A percentile compares a stretch with the other conserved stretches of the same genome.
Conservation (phyloP, 495 filamentous ascomycete genomes). For the Penicillium coprophilum region DNA sequence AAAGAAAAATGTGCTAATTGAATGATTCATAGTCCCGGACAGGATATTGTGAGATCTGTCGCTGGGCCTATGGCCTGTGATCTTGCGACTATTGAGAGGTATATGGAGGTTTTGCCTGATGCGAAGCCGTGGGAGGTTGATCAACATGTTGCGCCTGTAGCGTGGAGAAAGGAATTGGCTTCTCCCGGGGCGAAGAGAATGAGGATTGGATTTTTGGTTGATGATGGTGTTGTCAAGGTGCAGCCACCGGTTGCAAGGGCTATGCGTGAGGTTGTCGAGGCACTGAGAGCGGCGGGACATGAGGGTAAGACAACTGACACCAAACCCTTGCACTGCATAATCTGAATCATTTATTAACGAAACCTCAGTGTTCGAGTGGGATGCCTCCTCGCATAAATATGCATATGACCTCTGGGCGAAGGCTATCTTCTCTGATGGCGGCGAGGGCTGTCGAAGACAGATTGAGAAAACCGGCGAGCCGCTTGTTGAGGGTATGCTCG, state of each 20-base stretch:
- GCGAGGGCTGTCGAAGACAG: slow-evolving; percentile 47
- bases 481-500: slow-evolving; percentile 49
- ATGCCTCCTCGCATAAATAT: slow-evolving; percentile 32
- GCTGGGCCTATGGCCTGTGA: slow-evolving; percentile 32
- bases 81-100: slow-evolving; percentile 30
- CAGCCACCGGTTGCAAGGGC: slow-evolving; percentile 54
- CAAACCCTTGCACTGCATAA: neutral
- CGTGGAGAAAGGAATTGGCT: slow-evolving; percentile 41
- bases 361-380: slow-evolving; percentile 46
- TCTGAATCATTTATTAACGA: neutral
- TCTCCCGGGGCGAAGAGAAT: slow-evolving; percentile 32
- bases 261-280: slow-evolving; percentile 41
- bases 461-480: slow-evolving; percentile 59
- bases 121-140: slow-evolving; percentile 33
- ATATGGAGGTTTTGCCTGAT: slow-evolving; percentile 32
- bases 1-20: neutral
- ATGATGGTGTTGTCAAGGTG: slow-evolving; percentile 55
- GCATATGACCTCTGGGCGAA: slow-evolving; percentile 47
- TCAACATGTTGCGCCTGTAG: slow-evolving; percentile 41
- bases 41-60: slow-evolving; percentile 35
- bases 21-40: slow-evolving; percentile 22
- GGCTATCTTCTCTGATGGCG: slow-evolving; percentile 59
- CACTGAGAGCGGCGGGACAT: slow-evolving; percentile 45
- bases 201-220: slow-evolving; percentile 51
- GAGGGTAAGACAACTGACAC: slow-evolving; percentile 36